Evolutionary conservation across 1,284 basidiomycete species (phyloP), one percentile per base, ranked within the genome.

Genomic region (Bothia castanella): DNA sequence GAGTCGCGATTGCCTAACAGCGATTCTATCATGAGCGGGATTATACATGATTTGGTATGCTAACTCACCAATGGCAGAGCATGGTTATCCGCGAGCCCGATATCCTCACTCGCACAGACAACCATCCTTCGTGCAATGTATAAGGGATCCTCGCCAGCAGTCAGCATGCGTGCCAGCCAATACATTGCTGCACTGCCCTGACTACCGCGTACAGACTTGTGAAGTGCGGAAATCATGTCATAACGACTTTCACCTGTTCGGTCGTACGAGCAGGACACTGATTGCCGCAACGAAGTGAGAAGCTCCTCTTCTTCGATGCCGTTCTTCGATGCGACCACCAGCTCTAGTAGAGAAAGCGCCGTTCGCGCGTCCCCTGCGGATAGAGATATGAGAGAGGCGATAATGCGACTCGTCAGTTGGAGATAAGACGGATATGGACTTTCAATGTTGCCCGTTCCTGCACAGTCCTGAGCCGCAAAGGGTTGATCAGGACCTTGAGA

Each of bases 191-290:
- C 92, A 58, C 81, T 79, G 2, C 85, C 82, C 58, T 93, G 81
- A 46, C 82, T 83, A 8, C 91, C 92, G 37, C 93, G 78, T 29
- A 96, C 80, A 53, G 82, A 83, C 68, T 96, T 96, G 70, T 96
- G 93, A 58, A 92, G 69, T 7, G 92, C 92, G 27, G 83, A 87
- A 58, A 96, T 95, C 76, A 92, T 85, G 65, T 95, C 89, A 67
- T 93, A 95, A 55, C 80, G 79, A 58, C 79, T 77, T 55, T 92
- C 90, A 2, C 88, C 87, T 3, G 78, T 80, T 40, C 89, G 77
- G 63, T 92, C 87, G 61, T 90, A 92, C 13, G 78, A 76, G 10
- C 76, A 76, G 6, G 78, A 76, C 4, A 83, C 79, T 23, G 80
- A 82, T 43, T 70, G 72, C 49, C 78, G 77, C 41, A 87, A 67